These are phyloP conservation scores for Hypomontagnella submonticulosa DNA, from an alignment of 495 filamentous ascomycete genomes.

Conservation along the genomic window DNA sequence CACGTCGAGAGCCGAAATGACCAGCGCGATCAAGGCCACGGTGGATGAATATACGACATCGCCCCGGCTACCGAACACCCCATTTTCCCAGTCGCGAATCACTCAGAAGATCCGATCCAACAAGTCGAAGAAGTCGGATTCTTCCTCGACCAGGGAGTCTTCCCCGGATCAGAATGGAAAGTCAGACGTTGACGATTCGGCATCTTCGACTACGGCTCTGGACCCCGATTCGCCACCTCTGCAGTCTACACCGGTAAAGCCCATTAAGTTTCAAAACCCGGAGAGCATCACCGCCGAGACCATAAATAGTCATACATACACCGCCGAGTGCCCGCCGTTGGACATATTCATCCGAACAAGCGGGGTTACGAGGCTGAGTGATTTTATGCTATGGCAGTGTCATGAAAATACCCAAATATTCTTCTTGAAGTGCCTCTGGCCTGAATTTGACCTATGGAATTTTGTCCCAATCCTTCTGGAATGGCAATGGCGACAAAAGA, in stretches of 20 bases:
- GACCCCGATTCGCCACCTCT: conserved; percentile 59
- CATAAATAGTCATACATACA: conserved; percentile 83
- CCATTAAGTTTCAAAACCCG: conserved; percentile 63
- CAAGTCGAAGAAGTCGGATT: conserved; percentile 60
- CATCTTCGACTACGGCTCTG: conserved; percentile 61
- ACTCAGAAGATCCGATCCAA: conserved; percentile 79
- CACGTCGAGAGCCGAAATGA: conserved; percentile 95
- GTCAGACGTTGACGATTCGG: conserved; percentile 65
- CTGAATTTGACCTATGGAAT: conserved; percentile 93
- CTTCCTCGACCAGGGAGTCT: conserved; percentile 55
- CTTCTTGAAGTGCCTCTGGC: conserved; percentile 93
- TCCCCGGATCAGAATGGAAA: conserved; percentile 51
- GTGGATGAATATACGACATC: conserved; percentile 84
- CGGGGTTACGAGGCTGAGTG: conserved; percentile 89
- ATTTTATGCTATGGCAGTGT: conserved; percentile 99
- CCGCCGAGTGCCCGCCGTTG: conserved; percentile 82
- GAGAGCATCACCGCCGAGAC: conserved; percentile 87
- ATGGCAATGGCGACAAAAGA: conserved; percentile 81
- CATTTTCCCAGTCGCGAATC: conserved; percentile 89
- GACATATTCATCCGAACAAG: conserved; percentile 92
- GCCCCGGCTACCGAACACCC: conserved; percentile 66
- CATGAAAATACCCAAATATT: conserved; percentile 91
- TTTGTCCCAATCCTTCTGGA: conserved; percentile 92
- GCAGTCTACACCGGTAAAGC: conserved; percentile 45
- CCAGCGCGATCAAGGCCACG: conserved; percentile 85